Conservation (phyloP, 805 yeast genomes). For the Wickerhamiella australiensis region DNA sequence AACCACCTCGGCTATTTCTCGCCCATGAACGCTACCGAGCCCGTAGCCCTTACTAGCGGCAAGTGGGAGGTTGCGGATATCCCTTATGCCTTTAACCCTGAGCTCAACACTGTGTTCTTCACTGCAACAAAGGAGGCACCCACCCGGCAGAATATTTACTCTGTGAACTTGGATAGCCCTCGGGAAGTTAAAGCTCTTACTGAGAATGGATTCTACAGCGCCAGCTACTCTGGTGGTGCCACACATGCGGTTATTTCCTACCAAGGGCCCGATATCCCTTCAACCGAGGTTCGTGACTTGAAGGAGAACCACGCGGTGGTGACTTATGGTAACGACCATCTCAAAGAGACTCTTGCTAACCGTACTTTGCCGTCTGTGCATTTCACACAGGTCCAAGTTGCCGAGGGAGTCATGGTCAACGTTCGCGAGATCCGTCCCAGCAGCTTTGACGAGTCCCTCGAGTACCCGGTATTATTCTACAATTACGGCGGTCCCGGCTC, state of each 20-base stretch:
- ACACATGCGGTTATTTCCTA: conserved; percentile 60
- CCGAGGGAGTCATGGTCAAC: conserved; percentile 35
- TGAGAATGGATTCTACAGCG: conserved; percentile 53
- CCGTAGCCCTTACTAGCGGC: conserved; percentile 56
- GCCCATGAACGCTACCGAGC: conserved; percentile 48
- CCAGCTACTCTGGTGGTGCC: conserved; percentile 68
- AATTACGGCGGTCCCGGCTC: conserved; percentile 96
- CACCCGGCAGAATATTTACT: conserved; percentile 71
- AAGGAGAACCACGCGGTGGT: conserved; percentile 26
- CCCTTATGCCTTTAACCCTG: conserved; percentile 37
- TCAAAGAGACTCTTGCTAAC: conserved; percentile 22
- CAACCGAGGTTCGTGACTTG: conserved; percentile 42
- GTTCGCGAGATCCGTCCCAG: conserved; percentile 68
- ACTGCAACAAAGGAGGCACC: conserved; percentile 66
- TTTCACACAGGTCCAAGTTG: conserved; percentile 37
- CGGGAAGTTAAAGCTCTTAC: conserved; percentile 38
- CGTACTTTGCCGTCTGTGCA: conserved; percentile 35
- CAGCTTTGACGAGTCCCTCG: conserved; percentile 43
- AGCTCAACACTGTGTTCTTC: conserved; percentile 46
- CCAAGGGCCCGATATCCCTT: conserved; percentile 69
- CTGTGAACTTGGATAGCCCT: conserved; percentile 44
- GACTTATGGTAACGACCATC: conserved; percentile 24
- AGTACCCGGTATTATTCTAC: conserved; percentile 78
- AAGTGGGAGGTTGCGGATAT: conserved; percentile 85
- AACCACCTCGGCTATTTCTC: conserved; percentile 75